Base-by-base conservation (phyloP, 73 alveolate species). In the Halteria grandinella region DNA sequence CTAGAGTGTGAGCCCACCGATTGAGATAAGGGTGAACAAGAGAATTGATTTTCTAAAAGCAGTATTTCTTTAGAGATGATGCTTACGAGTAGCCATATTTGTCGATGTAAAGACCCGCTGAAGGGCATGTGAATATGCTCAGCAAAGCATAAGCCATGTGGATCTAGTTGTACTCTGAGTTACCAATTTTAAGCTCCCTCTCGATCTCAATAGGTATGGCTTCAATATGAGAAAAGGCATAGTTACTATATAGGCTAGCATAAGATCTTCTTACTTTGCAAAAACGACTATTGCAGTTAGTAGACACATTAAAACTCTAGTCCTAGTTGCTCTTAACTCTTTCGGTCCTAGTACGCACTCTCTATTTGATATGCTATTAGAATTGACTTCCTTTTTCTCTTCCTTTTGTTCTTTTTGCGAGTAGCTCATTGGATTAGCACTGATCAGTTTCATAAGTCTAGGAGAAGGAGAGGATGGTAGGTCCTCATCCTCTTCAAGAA, bases 151-250 rank as follows among this genome's bases (percentile, higher is more conserved):
- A 62, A 5, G 78, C 78, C 12, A 59, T 40, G 23, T 62, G 18
- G 6, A 62, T 62, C 59, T 39, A 5, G 41, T 62, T 62, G 41
- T 62, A 62, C 25, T 62, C 28, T 27, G 41, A 20, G 24, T 62
- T 57, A 62, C 25, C 41, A n/a, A 62, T 62, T 12, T 31, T n/a
- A 39, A 20, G 41, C 25, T 62, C 55, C 27, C 41, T 27, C 25
- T 39, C 11, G 8, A 62, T 62, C 27, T 62, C 28, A 20, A 62
- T 17, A 1, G 55, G 41, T 37, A 62, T 34, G 11, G 78, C 36
- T 25, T 62, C 78, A 12, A 59, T 57, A 62, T 62, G 36, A 11
- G 78, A 29, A 47, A 39, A 20, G 7, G 78, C 78, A 41, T 62
- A 62, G 27, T 62, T 62, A 32, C 73, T 57, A 57, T 3, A 57